Evolutionary conservation across 1,284 basidiomycete genomes (phyloP).

Genomic region (Schizophyllum commune): DNA sequence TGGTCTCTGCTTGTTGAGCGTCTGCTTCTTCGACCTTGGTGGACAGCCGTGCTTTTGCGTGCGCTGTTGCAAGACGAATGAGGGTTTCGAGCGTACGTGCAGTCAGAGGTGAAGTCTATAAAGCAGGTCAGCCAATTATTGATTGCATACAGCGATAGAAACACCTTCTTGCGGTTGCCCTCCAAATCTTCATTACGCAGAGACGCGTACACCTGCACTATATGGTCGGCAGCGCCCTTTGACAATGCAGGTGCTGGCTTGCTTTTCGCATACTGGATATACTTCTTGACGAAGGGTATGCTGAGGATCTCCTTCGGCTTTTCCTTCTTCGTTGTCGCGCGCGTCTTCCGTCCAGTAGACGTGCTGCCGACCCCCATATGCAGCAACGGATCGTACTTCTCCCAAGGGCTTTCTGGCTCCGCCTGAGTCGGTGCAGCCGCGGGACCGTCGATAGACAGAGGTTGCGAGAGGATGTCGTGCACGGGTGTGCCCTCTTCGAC

Average conservation of each 20-base stretch:
- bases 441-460: conserved; percentile 77
- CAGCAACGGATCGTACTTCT: conserved; percentile 94
- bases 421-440: conserved; percentile 46
- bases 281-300: conserved; percentile 96
- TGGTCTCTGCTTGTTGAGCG: conserved; percentile 88
- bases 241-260: conserved; percentile 81
- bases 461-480: conserved; percentile 83
- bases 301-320: conserved; percentile 83
- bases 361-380: conserved; percentile 71
- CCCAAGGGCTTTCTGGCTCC: conserved; percentile 80
- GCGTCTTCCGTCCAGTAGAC: conserved; percentile 36
- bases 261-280: conserved; percentile 96
- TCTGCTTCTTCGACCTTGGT: conserved; percentile 80
- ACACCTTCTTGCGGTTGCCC: conserved; percentile 82
- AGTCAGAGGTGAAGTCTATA: conserved; percentile 90
- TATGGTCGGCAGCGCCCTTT: conserved; percentile 91
- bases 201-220: conserved; percentile 88
- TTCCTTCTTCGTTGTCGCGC: conserved; percentile 48
- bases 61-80: conserved; percentile 96
- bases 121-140: background rate
- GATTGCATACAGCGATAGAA: background rate
- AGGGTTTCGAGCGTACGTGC: conserved; percentile 98
- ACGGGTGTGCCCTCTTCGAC: conserved; percentile 92
- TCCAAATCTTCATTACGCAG: conserved; percentile 91
- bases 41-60: conserved; percentile 93